phyloP scores from a whole-genome alignment of 1,284 basidiomycete species.

The Pseudozyma hubeiensis region DNA sequence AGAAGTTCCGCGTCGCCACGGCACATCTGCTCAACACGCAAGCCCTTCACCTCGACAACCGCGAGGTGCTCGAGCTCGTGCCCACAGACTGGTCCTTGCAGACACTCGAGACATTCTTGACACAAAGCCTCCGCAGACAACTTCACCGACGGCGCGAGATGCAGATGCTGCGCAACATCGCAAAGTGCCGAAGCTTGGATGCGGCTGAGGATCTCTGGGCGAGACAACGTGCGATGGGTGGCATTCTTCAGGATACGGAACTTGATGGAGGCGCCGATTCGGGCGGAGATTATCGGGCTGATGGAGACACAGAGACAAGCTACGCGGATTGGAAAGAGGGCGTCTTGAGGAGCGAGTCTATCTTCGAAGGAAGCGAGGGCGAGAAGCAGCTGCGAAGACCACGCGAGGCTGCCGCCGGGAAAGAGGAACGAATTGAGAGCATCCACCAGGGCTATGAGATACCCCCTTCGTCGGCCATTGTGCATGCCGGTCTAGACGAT shows the following conservation, averaged over 20 bases:
- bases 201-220: constrained; percentile 54
- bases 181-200: constrained; percentile 54
- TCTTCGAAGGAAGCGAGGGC: constrained; percentile 2
- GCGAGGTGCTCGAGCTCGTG: constrained; percentile 53
- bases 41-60: constrained; percentile 48
- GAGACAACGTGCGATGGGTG: constrained; percentile 50
- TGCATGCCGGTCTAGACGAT: constrained; percentile 9
- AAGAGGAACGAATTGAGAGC: constrained; percentile 19
- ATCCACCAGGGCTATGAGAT: constrained; percentile 11
- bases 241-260: constrained; percentile 47
- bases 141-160: constrained; percentile 47
- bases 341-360: neutral
- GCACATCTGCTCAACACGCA: constrained; percentile 61
- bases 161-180: constrained; percentile 49
- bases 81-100: constrained; percentile 56
- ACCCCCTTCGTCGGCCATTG: constrained; percentile 13
- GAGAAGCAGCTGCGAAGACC: neutral
- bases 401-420: neutral
- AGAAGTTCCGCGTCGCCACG: constrained; percentile 49
- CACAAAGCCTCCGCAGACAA: constrained; percentile 45
- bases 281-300: neutral
- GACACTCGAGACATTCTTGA: constrained; percentile 57
- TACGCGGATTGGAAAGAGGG: constrained; percentile 21
- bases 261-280: constrained; percentile 17
- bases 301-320: constrained; percentile 7